Conservation (phyloP, 495 filamentous ascomycete genomes). For the Aspergillus indologenus region DNA sequence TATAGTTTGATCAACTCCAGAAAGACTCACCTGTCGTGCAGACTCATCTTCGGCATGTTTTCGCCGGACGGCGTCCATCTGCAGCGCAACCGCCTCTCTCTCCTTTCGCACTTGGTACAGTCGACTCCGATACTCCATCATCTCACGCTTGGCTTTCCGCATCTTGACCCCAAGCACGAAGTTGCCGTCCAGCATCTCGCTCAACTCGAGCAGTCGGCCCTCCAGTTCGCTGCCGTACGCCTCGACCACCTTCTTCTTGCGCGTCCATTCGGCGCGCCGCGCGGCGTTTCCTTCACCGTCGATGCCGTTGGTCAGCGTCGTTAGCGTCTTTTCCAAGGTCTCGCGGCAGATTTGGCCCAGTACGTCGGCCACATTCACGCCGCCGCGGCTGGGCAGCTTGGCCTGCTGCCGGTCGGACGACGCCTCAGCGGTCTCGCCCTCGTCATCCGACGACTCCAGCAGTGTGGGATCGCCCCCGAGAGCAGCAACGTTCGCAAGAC, state of each 20-base stretch:
- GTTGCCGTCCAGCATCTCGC: conserved; percentile 59
- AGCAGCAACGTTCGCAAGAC: conserved; percentile 36
- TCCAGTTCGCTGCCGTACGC: conserved; percentile 67
- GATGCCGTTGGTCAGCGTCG: conserved; percentile 38
- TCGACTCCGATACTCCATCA: conserved; percentile 59
- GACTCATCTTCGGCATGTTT: conserved; percentile 48
- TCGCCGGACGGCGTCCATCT: conserved; percentile 65
- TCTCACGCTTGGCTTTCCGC: conserved; percentile 61
- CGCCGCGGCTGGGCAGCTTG: conserved; percentile 52
- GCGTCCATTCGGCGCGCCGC: conserved; percentile 51
- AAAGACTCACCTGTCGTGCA: conserved; percentile 31
- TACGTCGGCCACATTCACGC: conserved; percentile 68
- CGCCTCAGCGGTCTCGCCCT: conserved; percentile 37
- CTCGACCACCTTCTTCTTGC: conserved; percentile 62
- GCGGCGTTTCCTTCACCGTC: conserved; percentile 36
- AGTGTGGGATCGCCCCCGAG: conserved; percentile 22
- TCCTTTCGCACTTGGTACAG: conserved; percentile 61
- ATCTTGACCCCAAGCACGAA: conserved; percentile 61
- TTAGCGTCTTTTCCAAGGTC: conserved; percentile 53
- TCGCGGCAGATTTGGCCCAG: conserved; percentile 68
- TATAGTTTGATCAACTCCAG: not conserved
- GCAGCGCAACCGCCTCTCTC: conserved; percentile 62
- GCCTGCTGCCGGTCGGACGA: conserved; percentile 28
- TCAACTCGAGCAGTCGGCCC: conserved; percentile 53
- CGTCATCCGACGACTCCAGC: conserved; percentile 27